Conservation (phyloP, 108 stramenopile genomes). For the Skeletonema marinoi region DNA sequence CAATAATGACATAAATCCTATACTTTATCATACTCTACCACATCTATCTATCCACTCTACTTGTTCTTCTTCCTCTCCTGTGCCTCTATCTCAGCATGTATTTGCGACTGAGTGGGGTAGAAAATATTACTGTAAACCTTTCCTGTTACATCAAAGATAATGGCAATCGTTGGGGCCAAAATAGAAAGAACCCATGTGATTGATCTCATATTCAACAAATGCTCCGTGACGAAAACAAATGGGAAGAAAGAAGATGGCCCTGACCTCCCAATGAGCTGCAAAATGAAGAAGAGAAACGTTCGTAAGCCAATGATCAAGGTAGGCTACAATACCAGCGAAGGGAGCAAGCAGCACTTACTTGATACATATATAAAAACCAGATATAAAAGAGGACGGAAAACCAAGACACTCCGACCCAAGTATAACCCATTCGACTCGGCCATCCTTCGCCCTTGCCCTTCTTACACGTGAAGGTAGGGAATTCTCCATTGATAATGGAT, state of each 20-base stretch:
- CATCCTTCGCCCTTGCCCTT: conserved; percentile 64
- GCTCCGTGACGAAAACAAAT: conserved; percentile 59
- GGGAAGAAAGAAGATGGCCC: conserved; percentile 57
- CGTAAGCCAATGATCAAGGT: background rate
- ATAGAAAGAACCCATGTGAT: conserved; percentile 71
- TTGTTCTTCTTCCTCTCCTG: conserved; percentile 10
- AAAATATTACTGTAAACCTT: conserved; percentile 84
- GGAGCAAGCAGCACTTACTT: conserved; percentile 33
- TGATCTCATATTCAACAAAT: conserved; percentile 65
- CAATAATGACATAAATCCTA: background rate
- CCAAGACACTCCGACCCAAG: conserved; percentile 70
- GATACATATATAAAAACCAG: conserved; percentile 63
- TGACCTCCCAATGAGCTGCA: conserved; percentile 46
- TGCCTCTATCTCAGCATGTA: conserved; percentile 72
- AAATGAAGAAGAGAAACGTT: background rate
- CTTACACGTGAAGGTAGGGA: conserved; percentile 66
- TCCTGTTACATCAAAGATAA: conserved; percentile 73
- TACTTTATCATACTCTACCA: background rate
- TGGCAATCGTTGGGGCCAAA: conserved; percentile 63
- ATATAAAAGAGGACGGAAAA: conserved; percentile 72
- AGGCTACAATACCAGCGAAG: background rate
- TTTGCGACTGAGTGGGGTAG: conserved; percentile 87
- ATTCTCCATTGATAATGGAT: conserved; percentile 74
- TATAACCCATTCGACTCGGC: conserved; percentile 68
- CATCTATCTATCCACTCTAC: background rate